Base-by-base conservation (phyloP, 306 rosid species). In the Gastrolobium bilobum region DNA sequence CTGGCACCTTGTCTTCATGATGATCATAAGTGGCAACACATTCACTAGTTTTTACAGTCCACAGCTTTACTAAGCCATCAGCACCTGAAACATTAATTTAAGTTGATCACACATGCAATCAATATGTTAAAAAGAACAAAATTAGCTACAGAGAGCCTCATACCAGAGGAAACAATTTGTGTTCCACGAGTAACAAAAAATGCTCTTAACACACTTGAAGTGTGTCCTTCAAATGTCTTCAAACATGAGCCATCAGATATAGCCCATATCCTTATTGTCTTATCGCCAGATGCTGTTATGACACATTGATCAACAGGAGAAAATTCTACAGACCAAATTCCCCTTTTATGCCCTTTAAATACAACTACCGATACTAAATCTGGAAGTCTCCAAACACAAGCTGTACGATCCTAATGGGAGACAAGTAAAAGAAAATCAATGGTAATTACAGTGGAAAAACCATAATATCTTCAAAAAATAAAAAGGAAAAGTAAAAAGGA, bases 231-330 rank as follows among this genome's bases (percentile, higher is more conserved):
- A 90, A 95, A 92, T 75, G 97, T 88, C 84, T 91, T 95, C 88
- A 95, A 88, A 89, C 98, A 95, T 3, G 92, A 95, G 65, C 98
- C 99, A 84, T 95, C 97, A 48, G 97, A 84, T 82, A 95, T 84
- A 70, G 92, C 88, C 99, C 99, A 95, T 77, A 95, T 92, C 90
- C 89, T 92, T 74, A 95, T 87, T 35, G 98, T 91, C 85, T 91
- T 92, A 73, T 95, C 99, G 71, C 99, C 99, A 57, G 99, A 95
- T 57, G 99, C 92, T 13, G 99, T 95, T 77, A 92, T 72, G 57
- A 92, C 95, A 89, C 98, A 95, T 64, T 92, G 97, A 85, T 95
- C 99, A 72, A 92, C 92, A 6, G 99, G 98, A 87, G 99, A 95
- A 86, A 95, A 95, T 80, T 95, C 99, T 33, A 95, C 99, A 26